Base-by-base conservation (phyloP, 306 rosid genomes). In the Acacia confusa region DNA sequence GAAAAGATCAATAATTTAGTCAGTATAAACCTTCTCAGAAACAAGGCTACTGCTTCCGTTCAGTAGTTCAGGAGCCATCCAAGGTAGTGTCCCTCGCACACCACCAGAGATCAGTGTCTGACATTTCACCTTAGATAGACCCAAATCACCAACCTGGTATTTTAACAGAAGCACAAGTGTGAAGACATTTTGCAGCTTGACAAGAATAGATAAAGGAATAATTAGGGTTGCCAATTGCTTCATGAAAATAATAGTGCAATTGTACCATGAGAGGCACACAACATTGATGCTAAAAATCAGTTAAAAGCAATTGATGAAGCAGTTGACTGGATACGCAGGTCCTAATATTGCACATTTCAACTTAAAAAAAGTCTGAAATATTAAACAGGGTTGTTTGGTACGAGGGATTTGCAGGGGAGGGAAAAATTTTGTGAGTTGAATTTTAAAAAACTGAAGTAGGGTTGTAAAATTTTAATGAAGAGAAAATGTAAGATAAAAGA, bases 51-150 rank as follows among this genome's bases (percentile, higher is more conserved):
- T 92, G 80, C 97, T 92, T 78, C 98, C 98, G 63, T 92, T 94
- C 88, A 94, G 82, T 76, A 94, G 90, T 80, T 94, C 98, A 2
- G 97, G 97, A 43, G 98, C 98, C 97, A 94, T 94, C 98, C 98
- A 91, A 1, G 97, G 98, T 63, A 94, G 92, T 53, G 97, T 92
- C 85, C 97, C 97, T 70, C 98, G 90, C 85, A 94, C 98, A 75
- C 98, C 97, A 9, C 97, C 98, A 2, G 97, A 92, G 82, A 91
- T 91, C 84, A 88, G 79, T 22, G 98, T 92, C 86, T 91, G 92
- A 79, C 97, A 86, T 88, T 94, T 94, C 87, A 87, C 98, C 88
- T 92, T 94, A 48, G 98, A 94, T 79, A 92, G 92, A 77, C 98
- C 97, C 93, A 91, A 88, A 82, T 94, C 98, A 72, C 97, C 97